Conservation (phyloP, 2,329 filamentous ascomycete species). For the Colletotrichum chlorophyti region DNA sequence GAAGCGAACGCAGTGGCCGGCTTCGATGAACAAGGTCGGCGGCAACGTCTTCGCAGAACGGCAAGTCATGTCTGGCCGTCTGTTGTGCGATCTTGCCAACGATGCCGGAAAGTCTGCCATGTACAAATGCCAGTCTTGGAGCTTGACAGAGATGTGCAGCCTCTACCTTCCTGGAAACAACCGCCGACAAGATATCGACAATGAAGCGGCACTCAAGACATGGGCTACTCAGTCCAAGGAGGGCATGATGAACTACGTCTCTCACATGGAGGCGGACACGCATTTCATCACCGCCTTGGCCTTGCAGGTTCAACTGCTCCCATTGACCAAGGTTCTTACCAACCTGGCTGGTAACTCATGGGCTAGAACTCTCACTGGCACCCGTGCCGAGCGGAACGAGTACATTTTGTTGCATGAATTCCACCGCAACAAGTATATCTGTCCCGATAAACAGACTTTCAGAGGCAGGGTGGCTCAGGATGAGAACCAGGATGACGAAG, state of each 20-base stretch:
- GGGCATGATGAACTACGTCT: conserved; percentile 91
- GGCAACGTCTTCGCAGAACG: conserved; percentile 94
- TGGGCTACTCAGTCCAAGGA: conserved; percentile 81
- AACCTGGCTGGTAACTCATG: conserved; percentile 98
- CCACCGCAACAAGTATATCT: conserved; percentile 95
- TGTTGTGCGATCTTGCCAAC: conserved; percentile 94
- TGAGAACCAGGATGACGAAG: conserved; percentile 72
- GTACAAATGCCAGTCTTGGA: conserved; percentile 98
- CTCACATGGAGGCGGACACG: conserved; percentile 93
- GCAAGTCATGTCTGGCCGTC: conserved; percentile 84
- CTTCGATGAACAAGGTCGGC: conserved; percentile 82
- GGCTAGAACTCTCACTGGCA: conserved; percentile 94
- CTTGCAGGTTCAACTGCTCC: conserved; percentile 87
- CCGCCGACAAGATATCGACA: conserved; percentile 83
- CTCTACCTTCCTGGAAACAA: conserved; percentile 81
- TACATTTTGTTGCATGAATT: conserved; percentile 99
- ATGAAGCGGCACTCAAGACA: conserved; percentile 82
- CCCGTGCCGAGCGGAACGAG: conserved; percentile 95
- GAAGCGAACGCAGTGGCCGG: conserved; percentile 84
- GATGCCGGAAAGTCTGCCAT: conserved; percentile 97
- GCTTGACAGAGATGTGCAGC: conserved; percentile 95
- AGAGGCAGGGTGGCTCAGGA: conserved; percentile 77
- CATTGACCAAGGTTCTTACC: conserved; percentile 92
- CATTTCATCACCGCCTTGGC: conserved; percentile 94
- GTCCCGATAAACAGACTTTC: conserved; percentile 89